Conservation (phyloP, 164 flowering plant genomes). For the grape (Vitis vinifera) region DNA sequence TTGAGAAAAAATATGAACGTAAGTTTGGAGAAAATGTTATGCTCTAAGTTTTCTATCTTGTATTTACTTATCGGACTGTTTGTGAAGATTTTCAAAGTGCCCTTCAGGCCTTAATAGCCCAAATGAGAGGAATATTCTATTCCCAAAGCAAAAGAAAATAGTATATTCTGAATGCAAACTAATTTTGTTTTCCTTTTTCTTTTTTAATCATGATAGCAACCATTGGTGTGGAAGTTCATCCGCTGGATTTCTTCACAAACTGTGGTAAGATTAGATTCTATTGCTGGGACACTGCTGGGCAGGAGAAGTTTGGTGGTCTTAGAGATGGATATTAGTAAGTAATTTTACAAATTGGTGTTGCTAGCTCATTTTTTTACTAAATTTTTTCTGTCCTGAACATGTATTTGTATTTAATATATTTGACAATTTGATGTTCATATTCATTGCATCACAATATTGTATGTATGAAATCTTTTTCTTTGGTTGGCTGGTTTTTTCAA, state of each 20-base stretch:
- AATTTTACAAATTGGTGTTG: background rate
- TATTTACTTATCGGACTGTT: background rate
- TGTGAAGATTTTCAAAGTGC: background rate
- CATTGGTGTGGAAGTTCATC: constrained; percentile 92
- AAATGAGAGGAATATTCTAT: no score
- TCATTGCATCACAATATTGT: no score
- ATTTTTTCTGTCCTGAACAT: no score
- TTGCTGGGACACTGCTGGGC: constrained; percentile 90
- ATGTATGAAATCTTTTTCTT: no score
- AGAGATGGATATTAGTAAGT: constrained; percentile 85
- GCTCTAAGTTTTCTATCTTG: background rate
- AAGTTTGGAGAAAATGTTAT: constrained; percentile 21
- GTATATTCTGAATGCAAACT: background rate
- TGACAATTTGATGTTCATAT: no score
- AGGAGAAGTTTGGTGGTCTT: constrained; percentile 83
- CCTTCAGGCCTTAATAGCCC: background rate
- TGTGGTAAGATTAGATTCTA: constrained; percentile 73
- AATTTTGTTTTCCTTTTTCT: background rate
- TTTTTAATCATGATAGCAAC: constrained; percentile 44
- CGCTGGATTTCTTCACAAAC: constrained; percentile 78
- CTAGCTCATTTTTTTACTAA: no score
- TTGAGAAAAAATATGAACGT: constrained; percentile 91
- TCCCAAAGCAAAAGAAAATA: no score
- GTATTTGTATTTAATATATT: no score
- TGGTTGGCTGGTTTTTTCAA: no score